Conservation (phyloP, 768 basidiomycete genomes). For the Rhizopogon vulgaris region DNA sequence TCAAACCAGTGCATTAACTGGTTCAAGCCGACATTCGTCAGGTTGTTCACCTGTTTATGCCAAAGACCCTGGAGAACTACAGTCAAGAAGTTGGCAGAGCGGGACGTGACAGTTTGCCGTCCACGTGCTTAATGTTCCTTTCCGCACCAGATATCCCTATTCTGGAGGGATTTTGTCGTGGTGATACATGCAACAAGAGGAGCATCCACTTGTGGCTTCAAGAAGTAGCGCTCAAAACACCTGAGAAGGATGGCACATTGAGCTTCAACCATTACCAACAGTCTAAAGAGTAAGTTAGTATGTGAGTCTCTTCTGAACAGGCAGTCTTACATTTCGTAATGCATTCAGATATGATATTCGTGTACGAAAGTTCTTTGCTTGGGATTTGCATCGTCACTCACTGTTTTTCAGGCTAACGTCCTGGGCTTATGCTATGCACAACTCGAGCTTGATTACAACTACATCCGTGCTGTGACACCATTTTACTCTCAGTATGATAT, state of each 20-base stretch:
- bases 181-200: slow-evolving; percentile 38
- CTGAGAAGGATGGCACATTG: slow-evolving; percentile 30
- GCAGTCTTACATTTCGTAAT: background rate
- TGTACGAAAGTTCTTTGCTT: slow-evolving; percentile 14
- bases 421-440: slow-evolving; percentile 40
- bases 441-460: slow-evolving; percentile 40
- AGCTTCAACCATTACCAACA: slow-evolving; percentile 39
- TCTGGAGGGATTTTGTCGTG: slow-evolving; percentile 43
- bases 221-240: slow-evolving; percentile 29
- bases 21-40: slow-evolving; percentile 28
- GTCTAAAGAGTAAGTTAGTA: slow-evolving; percentile 26
- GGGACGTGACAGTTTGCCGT: slow-evolving; percentile 35
- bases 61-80: slow-evolving; percentile 42
- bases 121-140: slow-evolving; percentile 41
- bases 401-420: slow-evolving; percentile 28
- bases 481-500: slow-evolving; percentile 39
- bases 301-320: background rate
- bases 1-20: background rate
- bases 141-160: slow-evolving; percentile 37
- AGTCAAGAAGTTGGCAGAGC: slow-evolving; percentile 42
- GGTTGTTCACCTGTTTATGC: slow-evolving; percentile 37
- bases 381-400: background rate
- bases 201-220: slow-evolving; percentile 36
- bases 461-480: slow-evolving; percentile 41
- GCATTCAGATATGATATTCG: slow-evolving; percentile 33